Base-by-base conservation (phyloP, 2,329 filamentous ascomycete genomes). In the Sporothrix humicola region DNA sequence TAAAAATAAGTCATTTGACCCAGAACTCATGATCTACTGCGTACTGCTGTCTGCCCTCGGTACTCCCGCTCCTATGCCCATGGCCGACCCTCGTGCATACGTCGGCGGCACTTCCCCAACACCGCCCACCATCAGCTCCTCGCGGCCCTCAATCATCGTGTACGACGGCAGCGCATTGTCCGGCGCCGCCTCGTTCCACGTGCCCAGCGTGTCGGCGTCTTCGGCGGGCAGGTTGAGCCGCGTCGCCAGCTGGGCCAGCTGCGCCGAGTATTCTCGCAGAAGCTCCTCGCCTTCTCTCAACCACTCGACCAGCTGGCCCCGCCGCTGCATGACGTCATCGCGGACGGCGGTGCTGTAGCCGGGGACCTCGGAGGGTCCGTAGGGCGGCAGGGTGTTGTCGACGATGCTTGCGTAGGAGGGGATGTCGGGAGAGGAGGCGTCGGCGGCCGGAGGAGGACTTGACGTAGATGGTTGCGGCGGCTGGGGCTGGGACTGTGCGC, bases 151-250 rank as follows among this genome's bases (percentile, higher is more conserved):
- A 56, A 80, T 72, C 73, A 72, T 70, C 69, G 75, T 77, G 69
- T 80, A 80, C 70, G 77, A 79, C 0, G 79, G 79, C 65, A 80
- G 74, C 23, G 78, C 77, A 48, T 80, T 80, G 74, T 80, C 79
- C n/a, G 79, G 75, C 46, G 77, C 78, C 10, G 78, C 78, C 72
- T 79, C 78, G 71, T 76, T 77, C 79, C 79, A 80, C 12, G 79
- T 80, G 20, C 79, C 79, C 46, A 80, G 75, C n/a, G 78, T 73
- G 59, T 72, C 71, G 10, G 78, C 74, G 20, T 72, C 71, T 20
- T 80, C 79, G 66, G 76, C 76, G 2, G 79, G 78, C 70, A 77
- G 71, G 13, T 73, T 69, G 72, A 79, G 75, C 74, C 77, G 66
- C 74, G 71, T n/a, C 31, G 76, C 76, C 74, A 80, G 75, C 74